Percentiles rank a stretch among this genome's conserved stretches.
Evolutionary conservation across 371 early-diverging fungal genomes (phyloP).

Genomic region (Vairimorpha necatrix): DNA sequence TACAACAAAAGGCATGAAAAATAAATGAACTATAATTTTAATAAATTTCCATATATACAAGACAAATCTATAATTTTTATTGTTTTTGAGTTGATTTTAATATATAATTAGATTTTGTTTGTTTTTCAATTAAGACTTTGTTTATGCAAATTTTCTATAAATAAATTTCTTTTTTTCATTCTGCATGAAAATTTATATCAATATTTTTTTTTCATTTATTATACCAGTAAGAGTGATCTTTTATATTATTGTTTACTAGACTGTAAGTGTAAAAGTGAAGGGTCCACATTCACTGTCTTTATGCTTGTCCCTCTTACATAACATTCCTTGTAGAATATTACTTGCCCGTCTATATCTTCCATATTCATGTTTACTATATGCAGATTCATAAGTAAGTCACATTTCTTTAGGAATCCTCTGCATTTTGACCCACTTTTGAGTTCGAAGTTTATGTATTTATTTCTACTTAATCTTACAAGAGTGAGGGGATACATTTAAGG

Average conservation of each 20-base stretch:
- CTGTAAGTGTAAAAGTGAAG: not conserved
- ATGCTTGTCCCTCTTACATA: conserved; percentile 59
- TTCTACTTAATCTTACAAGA: conserved; percentile 62
- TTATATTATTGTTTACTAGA: not conserved
- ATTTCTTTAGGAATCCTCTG: conserved; percentile 56
- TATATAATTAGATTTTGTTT: too few relatives aligned
- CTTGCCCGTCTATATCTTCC: conserved; percentile 31
- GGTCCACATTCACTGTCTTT: conserved; percentile 55
- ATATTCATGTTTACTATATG: conserved; percentile 56
- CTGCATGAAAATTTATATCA: too few relatives aligned
- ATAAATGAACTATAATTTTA: too few relatives aligned
- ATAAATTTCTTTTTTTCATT: too few relatives aligned
- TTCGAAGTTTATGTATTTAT: conserved; percentile 57
- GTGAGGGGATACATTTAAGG: conserved; percentile 65
- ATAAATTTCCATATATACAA: too few relatives aligned
- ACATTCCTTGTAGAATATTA: conserved; percentile 43
- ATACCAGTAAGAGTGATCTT: too few relatives aligned
- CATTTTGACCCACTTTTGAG: conserved; percentile 59
- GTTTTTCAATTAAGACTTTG: too few relatives aligned
- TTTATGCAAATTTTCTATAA: too few relatives aligned
- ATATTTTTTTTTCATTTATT: too few relatives aligned
- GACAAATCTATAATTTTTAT: too few relatives aligned
- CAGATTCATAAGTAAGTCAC: conserved; percentile 65
- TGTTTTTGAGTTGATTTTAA: too few relatives aligned
- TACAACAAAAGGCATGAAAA: too few relatives aligned